Evolutionary conservation across 2,329 filamentous ascomycete genomes (phyloP).

Genomic region (Aspergillus ochraceoroseus): DNA sequence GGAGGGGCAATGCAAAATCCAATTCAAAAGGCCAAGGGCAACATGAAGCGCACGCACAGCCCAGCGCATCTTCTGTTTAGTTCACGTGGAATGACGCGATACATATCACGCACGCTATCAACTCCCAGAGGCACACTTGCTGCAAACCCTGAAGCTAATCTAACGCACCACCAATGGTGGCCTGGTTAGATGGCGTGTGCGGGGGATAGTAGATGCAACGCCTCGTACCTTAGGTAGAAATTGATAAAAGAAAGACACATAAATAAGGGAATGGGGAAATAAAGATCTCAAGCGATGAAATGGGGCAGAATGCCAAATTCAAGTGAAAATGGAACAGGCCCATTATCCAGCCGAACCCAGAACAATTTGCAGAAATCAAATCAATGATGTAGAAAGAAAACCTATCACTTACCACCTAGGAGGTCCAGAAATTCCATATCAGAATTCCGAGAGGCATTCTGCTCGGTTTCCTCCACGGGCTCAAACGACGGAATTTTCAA

Average conservation of each 20-base stretch:
- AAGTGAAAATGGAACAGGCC: background rate
- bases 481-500: conserved; percentile 34
- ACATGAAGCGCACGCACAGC: background rate
- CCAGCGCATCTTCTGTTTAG: background rate
- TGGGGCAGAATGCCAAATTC: background rate
- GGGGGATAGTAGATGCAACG: conserved; percentile 12
- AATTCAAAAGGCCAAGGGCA: no score
- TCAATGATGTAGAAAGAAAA: conserved; percentile 10
- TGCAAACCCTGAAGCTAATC: conserved; percentile 18
- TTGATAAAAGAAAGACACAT: background rate
- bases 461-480: conserved; percentile 29
- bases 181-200: conserved; percentile 15
- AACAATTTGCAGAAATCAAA: no score
- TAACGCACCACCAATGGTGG: conserved; percentile 17
- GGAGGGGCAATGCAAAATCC: no score
- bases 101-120: conserved; percentile 24
- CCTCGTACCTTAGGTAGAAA: conserved; percentile 15
- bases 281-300: no score
- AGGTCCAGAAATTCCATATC: conserved; percentile 43
- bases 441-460: conserved; percentile 20
- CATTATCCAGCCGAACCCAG: no score
- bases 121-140: conserved; percentile 13
- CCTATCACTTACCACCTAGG: conserved; percentile 37
- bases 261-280: background rate
- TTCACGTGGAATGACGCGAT: conserved; percentile 39